A percentile compares a stretch with the other conserved stretches of the same genome.
Evolutionary conservation across 2,329 filamentous ascomycete species (phyloP).

Genomic region (Penicillium decumbens): DNA sequence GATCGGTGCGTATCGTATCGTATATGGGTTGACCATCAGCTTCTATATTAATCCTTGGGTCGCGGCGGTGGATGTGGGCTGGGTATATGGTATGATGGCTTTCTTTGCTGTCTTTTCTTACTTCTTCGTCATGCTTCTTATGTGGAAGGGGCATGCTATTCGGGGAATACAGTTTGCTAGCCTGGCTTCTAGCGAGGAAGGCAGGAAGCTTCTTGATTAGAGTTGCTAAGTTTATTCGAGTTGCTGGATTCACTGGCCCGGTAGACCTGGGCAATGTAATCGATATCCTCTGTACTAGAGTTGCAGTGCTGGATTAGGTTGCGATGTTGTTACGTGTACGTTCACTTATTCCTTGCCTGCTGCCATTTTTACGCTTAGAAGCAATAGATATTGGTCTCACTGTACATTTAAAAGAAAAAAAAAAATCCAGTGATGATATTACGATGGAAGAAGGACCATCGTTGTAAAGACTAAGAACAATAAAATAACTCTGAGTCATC

Average conservation of each 20-base stretch:
- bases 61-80: slow-evolving; percentile 33
- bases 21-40: slow-evolving; percentile 36
- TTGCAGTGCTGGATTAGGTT: no score
- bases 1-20: slow-evolving; percentile 30
- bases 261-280: not conserved
- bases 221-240: not conserved
- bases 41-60: slow-evolving; percentile 43
- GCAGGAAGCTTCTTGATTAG: slow-evolving; percentile 13
- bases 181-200: slow-evolving; percentile 22
- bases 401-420: no score
- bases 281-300: no score
- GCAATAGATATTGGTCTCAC: no score
- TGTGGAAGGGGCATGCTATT: slow-evolving; percentile 26
- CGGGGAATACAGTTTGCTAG: slow-evolving; percentile 18
- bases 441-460: no score
- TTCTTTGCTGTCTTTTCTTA: slow-evolving; percentile 32
- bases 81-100: slow-evolving; percentile 43
- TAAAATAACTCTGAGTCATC: no score
- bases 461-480: no score
- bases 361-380: no score
- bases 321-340: no score
- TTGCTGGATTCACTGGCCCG: not conserved
- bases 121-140: slow-evolving; percentile 23
- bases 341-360: no score
- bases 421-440: no score